phyloP scores from a whole-genome alignment of 441 rosid genomes.

The Erysimum cheiri region DNA sequence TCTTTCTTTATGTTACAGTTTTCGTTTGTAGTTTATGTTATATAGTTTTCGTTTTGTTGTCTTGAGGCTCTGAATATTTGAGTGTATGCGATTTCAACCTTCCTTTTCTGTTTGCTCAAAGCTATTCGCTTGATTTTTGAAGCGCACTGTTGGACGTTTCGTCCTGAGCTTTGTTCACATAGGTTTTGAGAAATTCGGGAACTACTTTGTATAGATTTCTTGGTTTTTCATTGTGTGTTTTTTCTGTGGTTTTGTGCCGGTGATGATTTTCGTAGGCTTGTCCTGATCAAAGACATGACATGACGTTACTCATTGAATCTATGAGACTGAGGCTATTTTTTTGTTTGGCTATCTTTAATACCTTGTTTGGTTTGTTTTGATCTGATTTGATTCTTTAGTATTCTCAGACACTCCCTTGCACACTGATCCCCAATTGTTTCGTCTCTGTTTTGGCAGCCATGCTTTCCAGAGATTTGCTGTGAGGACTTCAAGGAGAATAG shows the following conservation, averaged over 20 bases:
- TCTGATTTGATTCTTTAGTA: neutral
- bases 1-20: neutral
- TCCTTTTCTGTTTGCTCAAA: neutral
- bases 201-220: neutral
- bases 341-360: neutral
- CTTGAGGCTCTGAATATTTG: neutral
- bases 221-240: neutral
- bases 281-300: constrained; percentile 44
- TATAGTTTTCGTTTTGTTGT: neutral
- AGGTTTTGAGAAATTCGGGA: neutral
- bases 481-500: constrained; percentile 82
- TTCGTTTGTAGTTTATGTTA: neutral
- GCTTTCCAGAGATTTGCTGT: constrained; percentile 97
- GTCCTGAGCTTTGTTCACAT: neutral
- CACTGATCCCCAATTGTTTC: neutral
- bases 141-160: too few species aligned
- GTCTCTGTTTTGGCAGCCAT: constrained; percentile 52
- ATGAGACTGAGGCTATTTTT: constrained; percentile 41
- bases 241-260: constrained; percentile 18
- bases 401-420: neutral
- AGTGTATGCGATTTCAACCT: neutral
- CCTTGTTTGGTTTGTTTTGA: neutral
- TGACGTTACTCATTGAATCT: constrained; percentile 39
- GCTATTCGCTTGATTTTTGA: neutral
- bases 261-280: constrained; percentile 58